Percentiles rank a stretch among this genome's conserved stretches.
Conservation (phyloP, 73 alveolate genomes). For the Paraurostyla sp. region DNA sequence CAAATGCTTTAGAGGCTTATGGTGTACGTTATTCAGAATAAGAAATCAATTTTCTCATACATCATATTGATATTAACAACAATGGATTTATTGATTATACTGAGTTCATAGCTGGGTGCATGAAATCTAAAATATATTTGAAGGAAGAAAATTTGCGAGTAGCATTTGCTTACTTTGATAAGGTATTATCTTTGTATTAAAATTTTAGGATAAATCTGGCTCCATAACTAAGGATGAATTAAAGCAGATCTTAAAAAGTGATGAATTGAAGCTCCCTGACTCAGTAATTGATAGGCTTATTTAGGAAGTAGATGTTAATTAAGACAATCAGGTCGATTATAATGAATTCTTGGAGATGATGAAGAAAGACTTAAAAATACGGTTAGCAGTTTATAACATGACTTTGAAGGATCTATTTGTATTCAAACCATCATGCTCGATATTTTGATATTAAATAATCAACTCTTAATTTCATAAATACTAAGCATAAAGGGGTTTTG, state of each 20-base stretch:
- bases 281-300: neutral
- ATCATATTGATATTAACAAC: neutral
- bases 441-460: neutral
- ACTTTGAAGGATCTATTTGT: neutral
- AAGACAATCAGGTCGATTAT: conserved; percentile 45
- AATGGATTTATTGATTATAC: conserved; percentile 55
- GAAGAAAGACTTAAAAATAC: conserved; percentile 29
- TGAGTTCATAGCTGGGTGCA: conserved; percentile 51
- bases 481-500: too few relatives aligned
- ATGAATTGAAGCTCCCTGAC: conserved; percentile 12
- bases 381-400: neutral
- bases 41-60: neutral
- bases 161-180: conserved; percentile 33
- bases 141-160: neutral
- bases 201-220: conserved; percentile 33
- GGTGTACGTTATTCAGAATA: neutral
- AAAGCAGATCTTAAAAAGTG: neutral
- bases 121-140: conserved; percentile 49
- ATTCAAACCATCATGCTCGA: neutral
- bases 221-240: conserved; percentile 36
- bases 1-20: neutral
- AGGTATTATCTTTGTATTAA: neutral
- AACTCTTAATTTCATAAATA: too few relatives aligned
- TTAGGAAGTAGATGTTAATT: conserved; percentile 43
- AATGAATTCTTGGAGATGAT: conserved; percentile 60